phyloP scores from a whole-genome alignment of 2,329 filamentous ascomycete genomes.

The Epichloe uncinata region DNA sequence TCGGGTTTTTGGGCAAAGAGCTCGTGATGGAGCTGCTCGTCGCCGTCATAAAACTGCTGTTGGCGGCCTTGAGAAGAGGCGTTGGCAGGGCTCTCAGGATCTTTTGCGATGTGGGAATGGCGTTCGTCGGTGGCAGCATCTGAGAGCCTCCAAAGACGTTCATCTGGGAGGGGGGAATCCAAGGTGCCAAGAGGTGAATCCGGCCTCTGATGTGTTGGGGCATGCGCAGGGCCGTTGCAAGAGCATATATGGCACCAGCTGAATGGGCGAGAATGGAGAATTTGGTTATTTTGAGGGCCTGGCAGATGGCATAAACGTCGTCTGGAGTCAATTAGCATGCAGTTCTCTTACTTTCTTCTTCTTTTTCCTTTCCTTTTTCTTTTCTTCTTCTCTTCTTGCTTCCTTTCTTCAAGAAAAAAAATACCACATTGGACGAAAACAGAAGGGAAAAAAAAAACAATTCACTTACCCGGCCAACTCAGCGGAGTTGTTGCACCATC shows the following conservation, averaged over 20 bases:
- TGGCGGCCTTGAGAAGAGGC: constrained; percentile 83
- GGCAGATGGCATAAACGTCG: constrained; percentile 89
- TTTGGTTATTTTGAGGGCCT: constrained; percentile 80
- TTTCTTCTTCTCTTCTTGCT: not conserved
- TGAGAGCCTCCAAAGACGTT: constrained; percentile 63
- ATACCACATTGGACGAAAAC: not conserved
- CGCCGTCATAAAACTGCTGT: constrained; percentile 87
- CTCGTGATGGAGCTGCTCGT: constrained; percentile 78
- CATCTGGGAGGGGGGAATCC: constrained; percentile 97
- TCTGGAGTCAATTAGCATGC: constrained; percentile 26
- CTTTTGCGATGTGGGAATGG: constrained; percentile 81
- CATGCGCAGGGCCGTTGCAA: constrained; percentile 89
- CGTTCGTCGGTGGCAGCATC: constrained; percentile 64
- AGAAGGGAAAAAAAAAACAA: not conserved
- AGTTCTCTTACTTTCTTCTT: too few species aligned
- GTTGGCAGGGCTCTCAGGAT: constrained; percentile 84
- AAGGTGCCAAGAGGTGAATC: constrained; percentile 87
- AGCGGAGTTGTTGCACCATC: constrained; percentile 77
- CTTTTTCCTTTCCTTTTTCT: too few species aligned
- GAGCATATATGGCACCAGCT: constrained; percentile 91
- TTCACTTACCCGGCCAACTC: constrained; percentile 72
- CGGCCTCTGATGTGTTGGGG: constrained; percentile 89
- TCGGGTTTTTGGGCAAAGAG: constrained; percentile 54
- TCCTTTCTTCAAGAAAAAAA: not conserved
- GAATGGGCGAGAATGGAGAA: constrained; percentile 96